Evolutionary conservation across 768 basidiomycete species (phyloP).

Genomic region (Lactarius indigo): DNA sequence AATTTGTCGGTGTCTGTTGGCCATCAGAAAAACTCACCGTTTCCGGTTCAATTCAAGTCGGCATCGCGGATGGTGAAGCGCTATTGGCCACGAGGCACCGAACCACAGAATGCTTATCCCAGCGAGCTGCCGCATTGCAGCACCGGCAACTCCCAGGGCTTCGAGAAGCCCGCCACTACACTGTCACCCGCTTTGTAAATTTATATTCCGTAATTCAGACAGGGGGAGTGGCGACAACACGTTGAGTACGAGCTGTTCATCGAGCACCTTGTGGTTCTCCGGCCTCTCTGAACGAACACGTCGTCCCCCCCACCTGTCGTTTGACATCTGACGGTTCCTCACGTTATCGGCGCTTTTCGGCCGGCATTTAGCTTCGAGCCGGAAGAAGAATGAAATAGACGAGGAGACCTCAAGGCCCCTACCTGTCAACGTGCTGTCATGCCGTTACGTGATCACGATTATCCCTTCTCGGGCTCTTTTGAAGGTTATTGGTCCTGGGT

Average conservation of each 20-base stretch:
- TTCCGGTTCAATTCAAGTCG: background rate
- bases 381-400: background rate
- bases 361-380: background rate
- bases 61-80: background rate
- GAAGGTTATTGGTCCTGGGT: background rate
- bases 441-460: background rate
- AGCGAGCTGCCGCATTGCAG: slow-evolving; percentile 7
- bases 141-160: background rate
- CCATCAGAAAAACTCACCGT: background rate
- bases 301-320: background rate
- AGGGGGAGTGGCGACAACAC: background rate
- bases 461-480: background rate
- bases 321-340: background rate
- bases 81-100: slow-evolving; percentile 6
- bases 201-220: background rate
- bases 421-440: background rate
- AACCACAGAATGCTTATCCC: background rate
- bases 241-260: background rate
- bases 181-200: background rate
- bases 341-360: background rate
- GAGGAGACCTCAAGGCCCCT: background rate
- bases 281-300: background rate
- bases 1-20: background rate
- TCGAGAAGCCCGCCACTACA: background rate
- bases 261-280: background rate